Evolutionary conservation across 345 rosid genomes (phyloP).

Genomic region (Arabidopsis thaliana): DNA sequence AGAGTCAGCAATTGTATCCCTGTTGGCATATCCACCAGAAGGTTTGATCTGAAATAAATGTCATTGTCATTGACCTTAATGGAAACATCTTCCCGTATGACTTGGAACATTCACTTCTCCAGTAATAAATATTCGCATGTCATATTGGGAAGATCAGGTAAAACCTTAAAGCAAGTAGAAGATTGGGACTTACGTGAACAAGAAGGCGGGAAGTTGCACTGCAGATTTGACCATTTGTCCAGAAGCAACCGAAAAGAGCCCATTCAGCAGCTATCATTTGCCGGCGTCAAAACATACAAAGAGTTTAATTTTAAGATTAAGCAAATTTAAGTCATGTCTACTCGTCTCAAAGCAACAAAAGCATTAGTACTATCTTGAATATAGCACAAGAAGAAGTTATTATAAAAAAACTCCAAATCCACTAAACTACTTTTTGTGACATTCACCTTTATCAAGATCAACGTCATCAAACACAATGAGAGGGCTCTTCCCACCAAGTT

Average conservation of each 20-base stretch:
- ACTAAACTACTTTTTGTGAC: slow-evolving; percentile 1
- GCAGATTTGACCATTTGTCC: slow-evolving; percentile 98
- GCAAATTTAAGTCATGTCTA: background rate
- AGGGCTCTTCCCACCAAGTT: slow-evolving; percentile 97
- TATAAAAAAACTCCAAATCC: background rate
- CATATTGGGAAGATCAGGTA: background rate
- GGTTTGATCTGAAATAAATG: background rate
- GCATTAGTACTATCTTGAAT: slow-evolving; percentile 1
- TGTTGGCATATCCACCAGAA: slow-evolving; percentile 5
- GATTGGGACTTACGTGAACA: slow-evolving; percentile 69
- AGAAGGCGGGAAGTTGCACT: slow-evolving; percentile 97
- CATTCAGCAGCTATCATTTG: slow-evolving; percentile 80
- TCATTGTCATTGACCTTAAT: background rate
- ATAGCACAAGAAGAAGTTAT: slow-evolving; percentile 7
- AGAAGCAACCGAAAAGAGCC: slow-evolving; percentile 89
- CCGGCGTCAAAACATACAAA: slow-evolving; percentile 30
- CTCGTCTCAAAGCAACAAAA: slow-evolving; percentile 5
- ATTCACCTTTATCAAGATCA: slow-evolving; percentile 84
- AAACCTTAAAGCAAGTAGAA: slow-evolving; percentile 12
- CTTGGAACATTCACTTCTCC: slow-evolving; percentile 4
- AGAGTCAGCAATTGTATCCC: slow-evolving; percentile 7
- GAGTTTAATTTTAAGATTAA: background rate
- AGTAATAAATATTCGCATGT: background rate
- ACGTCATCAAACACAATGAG: slow-evolving; percentile 90
- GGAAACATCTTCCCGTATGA: background rate